Conservation (phyloP, 2,329 filamentous ascomycete genomes). For the Chaetomiaceae sp. region DNA sequence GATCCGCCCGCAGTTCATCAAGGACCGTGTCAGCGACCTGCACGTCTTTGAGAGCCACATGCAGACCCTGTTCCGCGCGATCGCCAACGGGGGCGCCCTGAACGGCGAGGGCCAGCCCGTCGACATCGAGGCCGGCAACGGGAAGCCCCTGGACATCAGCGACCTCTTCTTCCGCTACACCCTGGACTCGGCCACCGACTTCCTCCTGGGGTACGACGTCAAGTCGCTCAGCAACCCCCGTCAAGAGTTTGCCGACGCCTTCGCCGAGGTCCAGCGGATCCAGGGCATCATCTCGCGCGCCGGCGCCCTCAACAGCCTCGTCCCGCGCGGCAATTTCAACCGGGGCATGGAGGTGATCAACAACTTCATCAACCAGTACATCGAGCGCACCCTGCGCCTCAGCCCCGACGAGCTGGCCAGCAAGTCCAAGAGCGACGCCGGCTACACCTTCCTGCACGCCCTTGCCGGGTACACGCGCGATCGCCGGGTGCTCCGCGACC, state of each 20-base stretch:
- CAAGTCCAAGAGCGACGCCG: conserved; percentile 65
- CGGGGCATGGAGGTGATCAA: conserved; percentile 65
- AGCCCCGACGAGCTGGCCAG: conserved; percentile 66
- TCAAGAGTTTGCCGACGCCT: conserved; percentile 73
- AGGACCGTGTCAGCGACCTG: conserved; percentile 77
- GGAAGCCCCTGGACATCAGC: conserved; percentile 63
- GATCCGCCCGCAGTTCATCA: conserved; percentile 81
- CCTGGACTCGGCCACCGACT: conserved; percentile 81
- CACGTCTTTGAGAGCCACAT: conserved; percentile 77
- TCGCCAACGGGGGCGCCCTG: conserved; percentile 55
- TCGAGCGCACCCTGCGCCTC: conserved; percentile 67
- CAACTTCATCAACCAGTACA: conserved; percentile 71
- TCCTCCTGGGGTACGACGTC: conserved; percentile 74
- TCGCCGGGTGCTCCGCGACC: conserved; percentile 70
- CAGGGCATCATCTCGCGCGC: conserved; percentile 64
- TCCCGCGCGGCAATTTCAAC: conserved; percentile 64
- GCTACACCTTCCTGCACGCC: conserved; percentile 82
- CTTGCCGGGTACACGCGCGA: conserved; percentile 76
- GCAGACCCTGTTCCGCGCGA: conserved; percentile 64
- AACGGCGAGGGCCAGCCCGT: conserved; percentile 60
- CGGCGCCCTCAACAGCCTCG: conserved; percentile 56
- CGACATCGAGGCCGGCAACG: conserved; percentile 57
- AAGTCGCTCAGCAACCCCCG: conserved; percentile 56
- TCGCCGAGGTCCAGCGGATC: conserved; percentile 71
- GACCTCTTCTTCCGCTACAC: conserved; percentile 82